A percentile compares a stretch with the other conserved stretches of the same genome.
Conservation (phyloP, 208 protist genomes). For the Trypanosoma caninum region DNA sequence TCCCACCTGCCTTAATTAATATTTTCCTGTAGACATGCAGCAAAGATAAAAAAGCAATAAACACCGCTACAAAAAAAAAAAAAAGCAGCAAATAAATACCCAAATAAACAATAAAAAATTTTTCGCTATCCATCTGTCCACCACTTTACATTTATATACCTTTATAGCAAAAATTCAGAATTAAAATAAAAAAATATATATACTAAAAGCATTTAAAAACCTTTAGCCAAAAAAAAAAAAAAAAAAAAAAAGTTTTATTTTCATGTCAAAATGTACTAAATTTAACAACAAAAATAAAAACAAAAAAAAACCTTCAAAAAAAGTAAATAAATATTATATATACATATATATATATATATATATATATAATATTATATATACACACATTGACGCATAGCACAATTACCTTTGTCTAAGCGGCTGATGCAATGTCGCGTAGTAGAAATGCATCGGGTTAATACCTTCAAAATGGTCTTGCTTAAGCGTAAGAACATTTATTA, state of each 20-base stretch:
- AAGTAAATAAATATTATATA: constrained; percentile 18
- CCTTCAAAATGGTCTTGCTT: constrained; percentile 16
- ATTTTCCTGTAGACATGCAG: neutral
- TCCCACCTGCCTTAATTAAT: neutral
- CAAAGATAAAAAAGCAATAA: constrained; percentile 19
- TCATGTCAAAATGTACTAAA: too few relatives aligned
- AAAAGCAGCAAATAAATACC: constrained; percentile 1
- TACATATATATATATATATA: neutral
- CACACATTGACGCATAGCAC: neutral
- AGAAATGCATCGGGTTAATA: neutral
- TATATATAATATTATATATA: neutral
- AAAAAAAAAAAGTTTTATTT: too few relatives aligned
- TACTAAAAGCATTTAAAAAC: too few relatives aligned
- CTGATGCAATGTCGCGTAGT: neutral
- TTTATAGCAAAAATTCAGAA: constrained; percentile 9
- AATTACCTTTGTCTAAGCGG: neutral
- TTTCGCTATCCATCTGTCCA: too few relatives aligned
- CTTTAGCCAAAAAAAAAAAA: too few relatives aligned
- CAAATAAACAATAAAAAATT: constrained; percentile 16
- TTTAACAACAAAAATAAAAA: too few relatives aligned
- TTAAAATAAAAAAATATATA: constrained; percentile 11
- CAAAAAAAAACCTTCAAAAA: constrained; percentile 12
- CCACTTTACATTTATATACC: too few relatives aligned
- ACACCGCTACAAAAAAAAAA: constrained; percentile 2
- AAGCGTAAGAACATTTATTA: constrained; percentile 23